These are phyloP conservation scores for Xylaria sp. DNA, from an alignment of 2,329 filamentous ascomycete species.

Conservation along the genomic window DNA sequence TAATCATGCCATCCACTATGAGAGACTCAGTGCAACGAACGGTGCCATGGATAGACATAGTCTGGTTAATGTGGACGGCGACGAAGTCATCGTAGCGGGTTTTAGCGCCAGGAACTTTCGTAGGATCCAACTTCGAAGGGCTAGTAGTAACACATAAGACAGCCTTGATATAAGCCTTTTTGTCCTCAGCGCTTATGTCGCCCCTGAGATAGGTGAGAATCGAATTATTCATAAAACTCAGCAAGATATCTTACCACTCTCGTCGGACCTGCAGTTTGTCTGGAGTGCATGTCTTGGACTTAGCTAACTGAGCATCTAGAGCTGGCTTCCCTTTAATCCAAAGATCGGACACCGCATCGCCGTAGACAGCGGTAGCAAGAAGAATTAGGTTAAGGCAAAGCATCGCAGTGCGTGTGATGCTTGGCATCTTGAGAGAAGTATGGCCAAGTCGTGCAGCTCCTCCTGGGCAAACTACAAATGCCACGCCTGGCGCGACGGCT, in stretches of 20 bases:
- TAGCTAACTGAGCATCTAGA: conserved; percentile 42
- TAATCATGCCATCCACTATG: not conserved
- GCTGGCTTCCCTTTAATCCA: conserved; percentile 42
- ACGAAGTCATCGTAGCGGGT: conserved; percentile 51
- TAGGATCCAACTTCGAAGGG: conserved; percentile 43
- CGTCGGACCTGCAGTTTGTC: conserved; percentile 43
- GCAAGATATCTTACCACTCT: conserved; percentile 40
- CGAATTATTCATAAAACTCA: not conserved
- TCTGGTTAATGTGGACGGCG: conserved; percentile 49
- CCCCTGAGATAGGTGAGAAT: conserved; percentile 28
- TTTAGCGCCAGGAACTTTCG: conserved; percentile 44
- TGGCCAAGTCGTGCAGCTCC: not conserved
- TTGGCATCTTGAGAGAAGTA: conserved; percentile 27
- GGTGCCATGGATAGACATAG: conserved; percentile 44
- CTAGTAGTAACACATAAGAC: conserved; percentile 43
- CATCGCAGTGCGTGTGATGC: conserved; percentile 16
- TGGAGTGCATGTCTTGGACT: conserved; percentile 42
- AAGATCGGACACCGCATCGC: conserved; percentile 44
- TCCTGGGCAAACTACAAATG: conserved; percentile 4
- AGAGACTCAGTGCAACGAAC: conserved; percentile 27
- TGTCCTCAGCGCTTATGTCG: conserved; percentile 33
- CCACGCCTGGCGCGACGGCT: conserved; percentile 8
- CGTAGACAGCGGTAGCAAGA: conserved; percentile 30
- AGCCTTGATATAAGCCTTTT: conserved; percentile 45
- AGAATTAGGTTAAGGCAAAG: conserved; percentile 28